Evolutionary conservation across 495 filamentous ascomycete genomes (phyloP).

Genomic region (Aspergillus ostianus): DNA sequence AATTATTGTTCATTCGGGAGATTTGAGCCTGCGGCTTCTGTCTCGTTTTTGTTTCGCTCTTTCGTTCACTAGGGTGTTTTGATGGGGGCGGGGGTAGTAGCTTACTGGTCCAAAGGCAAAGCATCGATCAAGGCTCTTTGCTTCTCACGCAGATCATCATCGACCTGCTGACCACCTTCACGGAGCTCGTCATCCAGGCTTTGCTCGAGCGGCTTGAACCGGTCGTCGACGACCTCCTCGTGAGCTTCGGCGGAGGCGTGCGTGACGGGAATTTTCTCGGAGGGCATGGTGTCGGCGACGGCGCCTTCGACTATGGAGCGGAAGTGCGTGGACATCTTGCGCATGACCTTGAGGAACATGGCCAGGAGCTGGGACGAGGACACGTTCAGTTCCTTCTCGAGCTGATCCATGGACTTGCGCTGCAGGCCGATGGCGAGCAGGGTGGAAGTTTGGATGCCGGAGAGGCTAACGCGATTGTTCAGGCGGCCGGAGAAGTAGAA

Average conservation of each 20-base stretch:
- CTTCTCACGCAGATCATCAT: slow-evolving; percentile 68
- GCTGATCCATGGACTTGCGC: slow-evolving; percentile 74
- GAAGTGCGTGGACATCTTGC: slow-evolving; percentile 80
- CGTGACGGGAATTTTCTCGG: slow-evolving; percentile 47
- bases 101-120: slow-evolving; percentile 84
- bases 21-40: neutral
- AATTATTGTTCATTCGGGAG: slow-evolving; percentile 43
- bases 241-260: slow-evolving; percentile 59
- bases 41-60: neutral
- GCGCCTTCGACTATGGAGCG: slow-evolving; percentile 69
- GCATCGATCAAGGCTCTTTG: slow-evolving; percentile 85
- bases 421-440: slow-evolving; percentile 88
- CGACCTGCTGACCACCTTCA: slow-evolving; percentile 74
- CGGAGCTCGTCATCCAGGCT: slow-evolving; percentile 82
- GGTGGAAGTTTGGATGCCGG: slow-evolving; percentile 77
- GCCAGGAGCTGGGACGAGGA: slow-evolving; percentile 79
- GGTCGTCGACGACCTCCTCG: slow-evolving; percentile 59
- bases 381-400: slow-evolving; percentile 77
- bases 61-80: neutral
- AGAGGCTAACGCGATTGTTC: slow-evolving; percentile 61
- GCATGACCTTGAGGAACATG: slow-evolving; percentile 94
- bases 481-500: slow-evolving; percentile 82
- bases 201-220: slow-evolving; percentile 66
- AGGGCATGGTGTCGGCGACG: slow-evolving; percentile 67
- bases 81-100: slow-evolving; percentile 14